These are phyloP conservation scores for Boletus sensibilis DNA, from an alignment of 768 basidiomycete species.

Conservation along the genomic window DNA sequence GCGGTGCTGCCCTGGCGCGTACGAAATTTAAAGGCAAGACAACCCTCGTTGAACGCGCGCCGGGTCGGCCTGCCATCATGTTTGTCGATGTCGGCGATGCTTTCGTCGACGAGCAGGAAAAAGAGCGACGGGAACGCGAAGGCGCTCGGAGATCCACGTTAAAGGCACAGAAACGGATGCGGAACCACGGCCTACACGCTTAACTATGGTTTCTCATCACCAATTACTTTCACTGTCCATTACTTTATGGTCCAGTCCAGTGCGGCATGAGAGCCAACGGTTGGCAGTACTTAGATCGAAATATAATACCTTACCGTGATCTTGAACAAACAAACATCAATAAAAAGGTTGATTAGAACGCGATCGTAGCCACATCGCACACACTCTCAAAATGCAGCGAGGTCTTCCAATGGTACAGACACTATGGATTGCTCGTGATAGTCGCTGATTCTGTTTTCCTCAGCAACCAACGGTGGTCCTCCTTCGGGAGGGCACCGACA, in stretches of 20 bases:
- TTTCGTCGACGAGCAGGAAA: slow-evolving; percentile 60
- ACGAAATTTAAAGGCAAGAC: slow-evolving; percentile 39
- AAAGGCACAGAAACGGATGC: slow-evolving; percentile 32
- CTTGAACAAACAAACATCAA: slow-evolving; percentile 24
- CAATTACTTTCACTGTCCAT: background rate
- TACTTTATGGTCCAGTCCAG: background rate
- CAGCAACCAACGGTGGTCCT: slow-evolving; percentile 98
- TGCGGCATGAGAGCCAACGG: too few relatives aligned
- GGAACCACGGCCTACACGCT: slow-evolving; percentile 4
- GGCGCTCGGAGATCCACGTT: slow-evolving; percentile 46
- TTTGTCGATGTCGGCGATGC: slow-evolving; percentile 76
- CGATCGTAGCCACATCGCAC: slow-evolving; percentile 10
- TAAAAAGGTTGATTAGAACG: slow-evolving; percentile 8
- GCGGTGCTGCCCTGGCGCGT: slow-evolving; percentile 38
- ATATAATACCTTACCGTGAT: background rate
- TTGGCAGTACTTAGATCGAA: background rate
- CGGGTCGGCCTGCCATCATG: slow-evolving; percentile 54
- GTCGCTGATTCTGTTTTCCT: slow-evolving; percentile 18
- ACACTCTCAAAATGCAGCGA: slow-evolving; percentile 70
- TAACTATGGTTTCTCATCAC: background rate
- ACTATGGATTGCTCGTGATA: background rate
- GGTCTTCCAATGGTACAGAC: slow-evolving; percentile 68
- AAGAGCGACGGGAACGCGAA: slow-evolving; percentile 46
- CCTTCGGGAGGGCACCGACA: slow-evolving; percentile 93
- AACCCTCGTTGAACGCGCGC: slow-evolving; percentile 37